Conservation (phyloP, 495 filamentous ascomycete genomes). For the Penicillium atrosanguineum region DNA sequence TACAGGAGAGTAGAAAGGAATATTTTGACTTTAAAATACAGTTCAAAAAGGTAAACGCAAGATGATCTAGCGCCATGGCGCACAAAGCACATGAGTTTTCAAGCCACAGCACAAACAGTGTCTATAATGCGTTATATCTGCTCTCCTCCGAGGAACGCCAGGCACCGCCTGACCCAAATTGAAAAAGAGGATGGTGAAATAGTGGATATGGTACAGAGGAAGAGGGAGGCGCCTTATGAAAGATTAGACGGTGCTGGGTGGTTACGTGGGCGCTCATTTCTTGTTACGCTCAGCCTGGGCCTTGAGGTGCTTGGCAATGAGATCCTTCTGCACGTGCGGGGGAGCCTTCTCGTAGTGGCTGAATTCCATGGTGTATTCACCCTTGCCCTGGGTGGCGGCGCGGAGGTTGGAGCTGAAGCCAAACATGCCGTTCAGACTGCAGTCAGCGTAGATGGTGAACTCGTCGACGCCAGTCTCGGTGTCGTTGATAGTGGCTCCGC, state of each 20-base stretch:
- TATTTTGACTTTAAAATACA: constrained; percentile 30
- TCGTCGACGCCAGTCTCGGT: constrained; percentile 94
- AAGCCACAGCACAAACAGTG: constrained; percentile 6
- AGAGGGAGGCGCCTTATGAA: constrained; percentile 5
- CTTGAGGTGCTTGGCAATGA: constrained; percentile 86
- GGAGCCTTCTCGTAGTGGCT: constrained; percentile 88
- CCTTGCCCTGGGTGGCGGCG: constrained; percentile 96
- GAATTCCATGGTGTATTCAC: constrained; percentile 99
- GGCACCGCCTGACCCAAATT: constrained; percentile 10
- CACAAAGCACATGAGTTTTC: constrained; percentile 21
- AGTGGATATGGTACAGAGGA: constrained; percentile 21
- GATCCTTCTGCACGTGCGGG: constrained; percentile 88
- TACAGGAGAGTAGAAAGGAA: constrained; percentile 31
- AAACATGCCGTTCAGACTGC: constrained; percentile 94
- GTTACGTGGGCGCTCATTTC: constrained; percentile 41
- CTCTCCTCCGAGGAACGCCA: constrained; percentile 1
- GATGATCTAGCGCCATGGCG: constrained; percentile 25
- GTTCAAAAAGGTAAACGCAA: constrained; percentile 15
- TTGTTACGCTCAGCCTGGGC: constrained; percentile 73
- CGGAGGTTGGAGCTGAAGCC: constrained; percentile 88
- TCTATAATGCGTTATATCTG: neutral
- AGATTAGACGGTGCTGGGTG: constrained; percentile 5
- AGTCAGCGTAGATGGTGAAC: constrained; percentile 92
- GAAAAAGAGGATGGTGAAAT: constrained; percentile 1
- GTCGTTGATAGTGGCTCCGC: constrained; percentile 90